phyloP scores from a whole-genome alignment of 2,329 filamentous ascomycete species.

The Penicillium glabrum region DNA sequence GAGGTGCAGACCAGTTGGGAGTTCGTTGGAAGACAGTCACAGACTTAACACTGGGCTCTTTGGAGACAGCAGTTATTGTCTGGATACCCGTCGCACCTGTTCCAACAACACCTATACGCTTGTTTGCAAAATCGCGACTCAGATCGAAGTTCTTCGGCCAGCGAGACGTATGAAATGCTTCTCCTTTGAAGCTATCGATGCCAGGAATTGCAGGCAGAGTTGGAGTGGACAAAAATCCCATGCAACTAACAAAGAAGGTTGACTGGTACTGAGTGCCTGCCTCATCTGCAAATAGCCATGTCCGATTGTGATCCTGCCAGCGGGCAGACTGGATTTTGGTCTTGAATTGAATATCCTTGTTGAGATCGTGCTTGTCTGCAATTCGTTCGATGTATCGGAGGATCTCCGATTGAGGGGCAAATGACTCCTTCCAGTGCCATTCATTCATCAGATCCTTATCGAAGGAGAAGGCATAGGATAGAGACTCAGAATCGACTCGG shows the following conservation, averaged over 20 bases:
- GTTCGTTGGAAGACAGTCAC: conserved; percentile 18
- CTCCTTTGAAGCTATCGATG: conserved; percentile 40
- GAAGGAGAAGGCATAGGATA: conserved; percentile 41
- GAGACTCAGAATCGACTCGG: conserved; percentile 49
- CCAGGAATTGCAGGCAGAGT: conserved; percentile 40
- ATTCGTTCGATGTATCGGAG: conserved; percentile 37
- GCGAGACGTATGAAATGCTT: conserved; percentile 40
- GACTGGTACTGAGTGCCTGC: conserved; percentile 21
- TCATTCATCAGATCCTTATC: conserved; percentile 23
- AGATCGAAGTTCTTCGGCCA: conserved; percentile 38
- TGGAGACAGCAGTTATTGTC: conserved; percentile 13
- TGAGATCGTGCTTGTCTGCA: conserved; percentile 32
- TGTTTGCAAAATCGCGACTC: conserved; percentile 20
- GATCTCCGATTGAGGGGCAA: conserved; percentile 35
- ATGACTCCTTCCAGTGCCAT: conserved; percentile 40
- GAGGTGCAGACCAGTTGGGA: conserved; percentile 19
- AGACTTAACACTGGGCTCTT: conserved; percentile 13
- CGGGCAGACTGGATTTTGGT: conserved; percentile 35
- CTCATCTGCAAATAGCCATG: conserved; percentile 33
- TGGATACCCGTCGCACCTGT: conserved; percentile 20
- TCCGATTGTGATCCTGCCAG: conserved; percentile 30
- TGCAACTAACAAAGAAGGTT: conserved; percentile 38
- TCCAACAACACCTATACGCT: conserved; percentile 17
- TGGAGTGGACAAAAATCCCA: conserved; percentile 40
- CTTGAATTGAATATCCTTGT: conserved; percentile 42